Base-by-base conservation (phyloP, 1,284 basidiomycete species). In the Pascua sp. region DNA sequence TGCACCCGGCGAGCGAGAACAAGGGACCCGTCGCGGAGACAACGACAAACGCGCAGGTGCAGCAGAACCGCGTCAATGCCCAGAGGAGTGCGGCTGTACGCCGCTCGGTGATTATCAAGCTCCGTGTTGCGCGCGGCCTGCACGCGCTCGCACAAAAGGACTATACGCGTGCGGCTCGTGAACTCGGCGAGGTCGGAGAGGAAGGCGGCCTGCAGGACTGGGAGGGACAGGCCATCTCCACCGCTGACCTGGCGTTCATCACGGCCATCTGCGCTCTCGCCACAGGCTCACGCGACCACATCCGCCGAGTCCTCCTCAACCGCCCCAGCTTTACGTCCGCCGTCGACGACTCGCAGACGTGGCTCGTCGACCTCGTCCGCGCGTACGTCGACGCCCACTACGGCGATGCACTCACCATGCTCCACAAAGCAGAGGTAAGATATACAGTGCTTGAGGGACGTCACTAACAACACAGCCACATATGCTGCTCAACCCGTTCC, bases 121-220 rank as follows among this genome's bases (percentile, higher is more conserved):
- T 73, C 8, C 55, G 65, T 15, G 67, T 76, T 1, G 69, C 68
- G 3, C 64, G 62, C 41, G 71, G 64, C 0, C 40, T 76, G 11
- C 56, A 69, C 1, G 65, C 62, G 11, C 57, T 75, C 32, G 42
- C 47, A 18, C 42, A 60, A 10, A 42, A 48, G 42, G 65, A 71
- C 12, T 74, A 56, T 54, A 56, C 51, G n/a, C 55, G 49, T 5
- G 67, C 70, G 0, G 70, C 63, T 0, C 60, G 63, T 24, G 67
- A 72, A 54, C 59, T 73, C 4, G 60, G 58, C 3, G 60, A 67
- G 11, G 57, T 72, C 8, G 59, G 55, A 4, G 73, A 73, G 43
- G 67, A 71, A 39, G 72, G 71, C 39, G 71, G 72, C 1, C 60
- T 74, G 32, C 66, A 55, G 8, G 71, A 69, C 7, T 74, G 69